A percentile compares a stretch with the other conserved stretches of the same genome.
These are phyloP conservation scores for Hypoxylon crocopeplum DNA, from an alignment of 495 filamentous ascomycete species.

Conservation along the genomic window DNA sequence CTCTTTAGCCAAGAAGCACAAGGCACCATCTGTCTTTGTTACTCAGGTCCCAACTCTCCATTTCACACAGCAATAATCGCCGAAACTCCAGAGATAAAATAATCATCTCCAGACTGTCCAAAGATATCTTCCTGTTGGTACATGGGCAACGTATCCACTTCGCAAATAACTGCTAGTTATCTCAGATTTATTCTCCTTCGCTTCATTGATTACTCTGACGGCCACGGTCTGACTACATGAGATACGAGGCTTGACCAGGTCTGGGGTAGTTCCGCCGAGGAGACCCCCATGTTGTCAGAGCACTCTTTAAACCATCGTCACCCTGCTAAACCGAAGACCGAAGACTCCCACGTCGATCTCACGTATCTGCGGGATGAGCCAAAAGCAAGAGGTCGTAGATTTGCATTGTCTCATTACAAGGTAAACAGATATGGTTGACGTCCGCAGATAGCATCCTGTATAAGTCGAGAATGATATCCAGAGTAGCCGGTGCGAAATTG, in stretches of 20 bases:
- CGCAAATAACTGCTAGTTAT: too few species aligned
- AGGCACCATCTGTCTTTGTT: constrained; percentile 3
- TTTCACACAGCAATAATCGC: constrained; percentile 6
- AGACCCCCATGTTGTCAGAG: constrained; percentile 18
- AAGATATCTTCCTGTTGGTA: constrained; percentile 12
- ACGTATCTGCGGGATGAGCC: constrained; percentile 7
- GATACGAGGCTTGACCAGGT: constrained; percentile 13
- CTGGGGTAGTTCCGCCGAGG: constrained; percentile 12
- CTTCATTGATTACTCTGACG: too few species aligned
- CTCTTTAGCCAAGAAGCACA: constrained; percentile 4
- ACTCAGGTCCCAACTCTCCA: neutral
- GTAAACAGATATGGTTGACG: neutral
- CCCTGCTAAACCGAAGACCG: constrained; percentile 15
- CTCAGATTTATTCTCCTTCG: too few species aligned
- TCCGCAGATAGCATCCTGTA: neutral
- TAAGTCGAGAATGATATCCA: neutral
- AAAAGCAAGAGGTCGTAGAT: constrained; percentile 1
- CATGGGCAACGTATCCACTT: neutral
- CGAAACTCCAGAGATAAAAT: neutral
- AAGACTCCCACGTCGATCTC: constrained; percentile 19
- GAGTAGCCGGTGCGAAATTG: neutral
- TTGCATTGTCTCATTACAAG: constrained; percentile 7
- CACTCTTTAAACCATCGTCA: constrained; percentile 8
- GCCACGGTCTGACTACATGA: too few species aligned
- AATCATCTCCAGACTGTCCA: too few species aligned